phyloP scores from a whole-genome alignment of 2,329 filamentous ascomycete species.

The Akanthomyces uredinophilus region DNA sequence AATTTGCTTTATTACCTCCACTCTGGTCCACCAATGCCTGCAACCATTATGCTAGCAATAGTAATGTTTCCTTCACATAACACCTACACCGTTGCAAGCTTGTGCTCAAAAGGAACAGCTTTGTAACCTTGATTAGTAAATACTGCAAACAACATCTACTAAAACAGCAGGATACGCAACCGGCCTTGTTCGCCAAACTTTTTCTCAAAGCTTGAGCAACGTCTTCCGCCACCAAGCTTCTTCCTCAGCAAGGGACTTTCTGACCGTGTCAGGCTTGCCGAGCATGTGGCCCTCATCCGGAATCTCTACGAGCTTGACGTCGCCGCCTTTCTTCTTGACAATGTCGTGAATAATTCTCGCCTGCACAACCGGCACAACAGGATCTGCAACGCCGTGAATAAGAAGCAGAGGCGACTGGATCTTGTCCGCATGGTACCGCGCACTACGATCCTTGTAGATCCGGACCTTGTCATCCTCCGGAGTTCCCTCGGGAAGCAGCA shows the following conservation, averaged over 20 bases:
- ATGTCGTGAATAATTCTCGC: constrained; percentile 45
- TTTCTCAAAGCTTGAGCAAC: constrained; percentile 22
- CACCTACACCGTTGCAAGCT: not conserved
- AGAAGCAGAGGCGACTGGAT: constrained; percentile 48
- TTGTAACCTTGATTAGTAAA: not conserved
- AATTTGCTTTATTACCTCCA: not conserved
- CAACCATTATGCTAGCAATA: constrained; percentile 2
- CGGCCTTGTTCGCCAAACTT: not conserved
- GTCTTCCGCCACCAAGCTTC: constrained; percentile 44
- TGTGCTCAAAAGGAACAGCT: not conserved
- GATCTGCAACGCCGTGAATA: constrained; percentile 51
- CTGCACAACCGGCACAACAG: constrained; percentile 54
- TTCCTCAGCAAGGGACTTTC: constrained; percentile 37
- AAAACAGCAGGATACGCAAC: not conserved
- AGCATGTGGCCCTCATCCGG: constrained; percentile 49
- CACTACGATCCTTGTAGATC: constrained; percentile 43
- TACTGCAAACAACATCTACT: not conserved
- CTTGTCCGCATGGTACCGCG: constrained; percentile 41
- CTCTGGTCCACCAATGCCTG: constrained; percentile 5
- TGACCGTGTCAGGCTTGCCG: constrained; percentile 33
- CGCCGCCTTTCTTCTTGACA: constrained; percentile 35
- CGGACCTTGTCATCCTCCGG: constrained; percentile 33
- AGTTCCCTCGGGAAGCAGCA: constrained; percentile 34
- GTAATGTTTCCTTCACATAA: not conserved
- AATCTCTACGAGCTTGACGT: constrained; percentile 43